Percentiles rank a stretch among this genome's conserved stretches.
Evolutionary conservation across 2,329 filamentous ascomycete species (phyloP).

Genomic region (Venturia pyrina): DNA sequence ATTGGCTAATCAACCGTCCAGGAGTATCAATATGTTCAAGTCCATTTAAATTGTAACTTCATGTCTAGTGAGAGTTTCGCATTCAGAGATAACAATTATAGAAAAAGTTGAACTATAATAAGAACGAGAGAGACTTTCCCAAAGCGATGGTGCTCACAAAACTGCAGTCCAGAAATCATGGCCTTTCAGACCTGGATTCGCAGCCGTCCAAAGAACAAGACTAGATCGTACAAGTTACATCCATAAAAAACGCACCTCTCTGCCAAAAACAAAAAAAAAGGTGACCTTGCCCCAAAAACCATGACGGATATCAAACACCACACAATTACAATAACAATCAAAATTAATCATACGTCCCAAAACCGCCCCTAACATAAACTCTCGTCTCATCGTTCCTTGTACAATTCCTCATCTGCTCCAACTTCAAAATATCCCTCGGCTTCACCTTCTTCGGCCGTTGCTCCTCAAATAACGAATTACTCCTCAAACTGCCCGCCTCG

Average conservation of each 20-base stretch:
- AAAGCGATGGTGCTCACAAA: too few species aligned
- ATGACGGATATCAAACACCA: not conserved
- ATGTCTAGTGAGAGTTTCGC: not conserved
- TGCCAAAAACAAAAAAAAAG: too few species aligned
- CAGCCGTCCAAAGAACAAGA: too few species aligned
- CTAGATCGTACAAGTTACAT: too few species aligned
- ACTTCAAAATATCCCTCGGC: not conserved
- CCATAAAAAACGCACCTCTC: too few species aligned
- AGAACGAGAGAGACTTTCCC: too few species aligned
- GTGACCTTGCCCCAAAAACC: not conserved
- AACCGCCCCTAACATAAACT: too few species aligned
- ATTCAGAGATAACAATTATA: not conserved
- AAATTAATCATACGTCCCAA: not conserved
- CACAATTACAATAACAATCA: too few species aligned
- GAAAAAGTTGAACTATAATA: too few species aligned
- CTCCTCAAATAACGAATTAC: not conserved
- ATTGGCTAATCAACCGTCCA: not conserved
- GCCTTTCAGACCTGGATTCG: too few species aligned
- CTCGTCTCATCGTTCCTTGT: not conserved
- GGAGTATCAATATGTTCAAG: constrained; percentile 9
- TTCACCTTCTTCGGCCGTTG: not conserved
- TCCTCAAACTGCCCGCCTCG: not conserved
- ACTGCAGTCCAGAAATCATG: too few species aligned
- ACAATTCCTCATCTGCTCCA: not conserved
- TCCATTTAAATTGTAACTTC: not conserved